Evolutionary conservation across 352 stramenopile genomes (phyloP), one percentile per base, ranked within the genome.

Genomic region (Phytophthora cajani): DNA sequence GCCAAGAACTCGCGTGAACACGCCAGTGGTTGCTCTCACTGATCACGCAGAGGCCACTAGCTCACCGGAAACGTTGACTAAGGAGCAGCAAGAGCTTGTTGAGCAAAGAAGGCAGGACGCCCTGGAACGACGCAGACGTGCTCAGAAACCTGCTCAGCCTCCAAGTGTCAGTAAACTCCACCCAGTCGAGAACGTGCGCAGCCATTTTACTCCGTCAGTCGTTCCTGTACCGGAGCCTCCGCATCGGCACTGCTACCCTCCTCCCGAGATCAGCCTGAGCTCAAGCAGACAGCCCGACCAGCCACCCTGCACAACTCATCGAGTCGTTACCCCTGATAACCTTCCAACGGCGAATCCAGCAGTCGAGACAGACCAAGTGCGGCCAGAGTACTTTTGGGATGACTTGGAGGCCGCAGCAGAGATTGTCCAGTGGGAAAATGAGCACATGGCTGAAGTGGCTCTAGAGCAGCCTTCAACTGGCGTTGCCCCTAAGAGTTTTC

Each of bases 341-440:
- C 58, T 58, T 16, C 17, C 56, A 57, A 30, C 55, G 21, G 17
- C 21, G n/a, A 64, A 46, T 30, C 8, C 11, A 12, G 23, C 17
- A 50, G 40, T 44, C 33, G 61, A 67, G 19, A 49, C 23, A 2
- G 19, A 70, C 1, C 64, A 62, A 33, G 36, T 23, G 19, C 61
- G 65, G 40, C 57, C 67, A 36, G 62, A 76, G 21, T 70, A 60
- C 56, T 72, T 82, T 40, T 82, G 61, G 67, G 60, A 82, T 19
- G 81, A 89, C 50, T 61, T 89, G 21, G 77, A 85, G 53, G 66
- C 81, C 21, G 81, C 81, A 57, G 81, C 79, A 17, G 77, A 84
- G 25, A 83, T 89, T 53, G 75, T 78, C 30, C 76, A 82, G 27
- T 88, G 80, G 80, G 80, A 88, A 72, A 74, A 82, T 53, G 76